Percentiles rank a stretch among this genome's conserved stretches.
These are phyloP conservation scores for Trypanosoma platydactyli DNA, from an alignment of 208 protist species.

Conservation along the genomic window DNA sequence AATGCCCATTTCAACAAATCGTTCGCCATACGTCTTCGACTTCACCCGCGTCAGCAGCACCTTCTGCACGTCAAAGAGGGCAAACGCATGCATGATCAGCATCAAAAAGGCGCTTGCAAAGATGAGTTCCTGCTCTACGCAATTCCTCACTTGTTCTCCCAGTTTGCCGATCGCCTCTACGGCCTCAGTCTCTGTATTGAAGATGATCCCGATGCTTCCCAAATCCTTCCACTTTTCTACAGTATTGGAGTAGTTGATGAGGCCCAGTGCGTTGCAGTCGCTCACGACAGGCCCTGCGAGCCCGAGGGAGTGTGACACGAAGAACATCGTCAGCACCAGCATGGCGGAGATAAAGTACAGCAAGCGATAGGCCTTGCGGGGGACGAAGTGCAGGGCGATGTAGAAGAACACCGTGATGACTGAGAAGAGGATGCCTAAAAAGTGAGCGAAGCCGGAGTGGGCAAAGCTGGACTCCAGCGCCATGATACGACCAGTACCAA, in stretches of 20 bases:
- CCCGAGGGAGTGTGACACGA: slow-evolving; percentile 68
- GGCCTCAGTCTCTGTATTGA: slow-evolving; percentile 30
- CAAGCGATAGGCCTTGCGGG: slow-evolving; percentile 73
- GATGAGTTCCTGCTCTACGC: slow-evolving; percentile 43
- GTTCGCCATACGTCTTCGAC: slow-evolving; percentile 85
- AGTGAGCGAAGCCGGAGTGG: slow-evolving; percentile 68
- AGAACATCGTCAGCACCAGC: slow-evolving; percentile 55
- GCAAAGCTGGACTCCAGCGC: slow-evolving; percentile 49
- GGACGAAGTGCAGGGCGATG: slow-evolving; percentile 75
- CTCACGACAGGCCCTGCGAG: slow-evolving; percentile 53
- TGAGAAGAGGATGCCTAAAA: slow-evolving; percentile 66
- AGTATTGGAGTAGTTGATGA: slow-evolving; percentile 29
- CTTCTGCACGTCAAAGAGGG: slow-evolving; percentile 82
- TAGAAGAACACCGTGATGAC: slow-evolving; percentile 59
- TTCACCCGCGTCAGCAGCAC: slow-evolving; percentile 69
- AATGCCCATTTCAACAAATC: slow-evolving; percentile 85
- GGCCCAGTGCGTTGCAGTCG: slow-evolving; percentile 51
- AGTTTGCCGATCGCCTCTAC: slow-evolving; percentile 43
- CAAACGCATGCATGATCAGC: slow-evolving; percentile 61
- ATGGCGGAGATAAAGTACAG: slow-evolving; percentile 75
- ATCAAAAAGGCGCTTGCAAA: slow-evolving; percentile 63
- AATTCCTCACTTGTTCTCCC: slow-evolving; percentile 49
- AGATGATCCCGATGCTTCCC: slow-evolving; percentile 13
- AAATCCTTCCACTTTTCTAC: slow-evolving; percentile 20
- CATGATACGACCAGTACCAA: slow-evolving; percentile 57